Base-by-base conservation (phyloP, 257 asterid species). In the Solanum habrochaites region DNA sequence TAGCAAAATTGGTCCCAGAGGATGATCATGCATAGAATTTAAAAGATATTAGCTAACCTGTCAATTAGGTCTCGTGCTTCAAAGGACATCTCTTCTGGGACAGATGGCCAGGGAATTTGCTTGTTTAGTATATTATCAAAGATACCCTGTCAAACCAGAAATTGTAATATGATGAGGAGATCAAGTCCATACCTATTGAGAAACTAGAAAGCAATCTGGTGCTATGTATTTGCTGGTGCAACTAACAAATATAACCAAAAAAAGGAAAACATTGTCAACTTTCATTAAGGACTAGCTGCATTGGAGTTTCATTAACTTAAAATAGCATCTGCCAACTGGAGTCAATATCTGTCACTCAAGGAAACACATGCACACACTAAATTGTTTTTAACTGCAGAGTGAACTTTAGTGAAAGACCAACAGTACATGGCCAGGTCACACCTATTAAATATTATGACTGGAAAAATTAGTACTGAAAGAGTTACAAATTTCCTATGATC, bases 71-170 rank as follows among this genome's bases (percentile, higher is more conserved):
- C 97, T 92, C 93, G 94, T 85, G 95, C 95, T 86, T 93, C 99
- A 83, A 75, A 87, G 75, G 98, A 94, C 97, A 96, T 95, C 87
- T 94, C 94, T 49, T 80, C 85, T 12, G 99, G 98, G 92, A 95
- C 91, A 83, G 95, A 92, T 81, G 99, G 99, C 99, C 98, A 95
- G 86, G 98, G 99, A 72, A 96, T 90, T 89, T 93, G 92, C 91
- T 95, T 91, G 92, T 94, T 96, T 49, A 95, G 98, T 85, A 96
- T 94, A 87, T 96, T 96, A 93, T 96, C 95, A 74, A 96, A 96
- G 87, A 96, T 95, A 86, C 89, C 91, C 99, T 96, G 96, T 73
- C 87, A 86, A 90, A 62, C 71, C 90, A 88, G 78, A 86, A 87
- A 72, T 21, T 29, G 69, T 81, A 49, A 29, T 49, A 45, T 18